Evolutionary conservation across 2,329 filamentous ascomycete species (phyloP).

Genomic region (Tolypocladium ophioglossoides): DNA sequence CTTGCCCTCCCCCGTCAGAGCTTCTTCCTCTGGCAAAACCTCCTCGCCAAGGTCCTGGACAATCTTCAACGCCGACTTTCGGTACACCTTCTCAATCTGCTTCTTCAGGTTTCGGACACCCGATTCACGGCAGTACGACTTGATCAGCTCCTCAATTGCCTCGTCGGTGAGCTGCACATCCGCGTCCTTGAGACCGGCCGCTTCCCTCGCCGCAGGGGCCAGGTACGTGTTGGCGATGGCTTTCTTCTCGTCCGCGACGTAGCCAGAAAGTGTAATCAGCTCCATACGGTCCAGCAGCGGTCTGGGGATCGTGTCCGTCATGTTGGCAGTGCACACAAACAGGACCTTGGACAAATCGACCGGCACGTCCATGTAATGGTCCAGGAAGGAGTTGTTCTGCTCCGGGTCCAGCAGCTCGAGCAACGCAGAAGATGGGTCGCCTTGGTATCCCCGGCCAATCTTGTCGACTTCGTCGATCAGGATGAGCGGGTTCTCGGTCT

Average conservation of each 20-base stretch:
- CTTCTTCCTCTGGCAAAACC: slow-evolving; percentile 67
- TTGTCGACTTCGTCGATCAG: slow-evolving; percentile 98
- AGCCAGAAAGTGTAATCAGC: slow-evolving; percentile 89
- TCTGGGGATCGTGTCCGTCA: slow-evolving; percentile 94
- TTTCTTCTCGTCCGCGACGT: slow-evolving; percentile 98
- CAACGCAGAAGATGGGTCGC: slow-evolving; percentile 87
- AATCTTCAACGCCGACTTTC: slow-evolving; percentile 94
- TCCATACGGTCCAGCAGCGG: slow-evolving; percentile 96
- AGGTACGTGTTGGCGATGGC: slow-evolving; percentile 92
- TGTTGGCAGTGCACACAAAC: slow-evolving; percentile 97
- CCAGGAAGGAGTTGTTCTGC: slow-evolving; percentile 93
- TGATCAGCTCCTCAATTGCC: slow-evolving; percentile 93
- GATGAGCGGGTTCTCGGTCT: slow-evolving; percentile 95
- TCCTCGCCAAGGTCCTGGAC: slow-evolving; percentile 89
- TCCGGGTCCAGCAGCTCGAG: slow-evolving; percentile 92
- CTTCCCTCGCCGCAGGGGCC: slow-evolving; percentile 85
- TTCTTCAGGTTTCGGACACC: slow-evolving; percentile 98
- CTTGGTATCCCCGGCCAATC: slow-evolving; percentile 91
- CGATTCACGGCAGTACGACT: slow-evolving; percentile 95
- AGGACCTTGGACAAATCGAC: slow-evolving; percentile 96
- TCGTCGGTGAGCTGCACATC: slow-evolving; percentile 79
- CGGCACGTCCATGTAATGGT: slow-evolving; percentile 97
- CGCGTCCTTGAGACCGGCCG: slow-evolving; percentile 81
- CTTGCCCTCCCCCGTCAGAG: slow-evolving; percentile 78
- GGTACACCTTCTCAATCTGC: slow-evolving; percentile 98